Evolutionary conservation across 805 yeast species (phyloP), one percentile per base, ranked within the genome.

Genomic region (Dipodascopsis uninucleata): DNA sequence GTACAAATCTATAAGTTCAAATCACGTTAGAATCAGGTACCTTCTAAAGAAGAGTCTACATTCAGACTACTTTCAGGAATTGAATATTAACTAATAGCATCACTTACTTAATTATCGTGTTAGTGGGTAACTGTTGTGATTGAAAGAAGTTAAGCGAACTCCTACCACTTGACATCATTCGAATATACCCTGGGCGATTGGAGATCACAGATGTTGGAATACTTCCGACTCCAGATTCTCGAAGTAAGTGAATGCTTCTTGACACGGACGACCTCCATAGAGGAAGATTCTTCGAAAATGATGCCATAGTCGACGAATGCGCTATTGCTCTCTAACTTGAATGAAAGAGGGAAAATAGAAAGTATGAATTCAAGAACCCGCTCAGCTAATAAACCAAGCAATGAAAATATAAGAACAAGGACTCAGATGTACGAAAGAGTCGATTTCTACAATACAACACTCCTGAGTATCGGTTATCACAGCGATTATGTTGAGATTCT

Each of bases 1-100:
- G 95, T 12, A 85, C 95, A 62, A 85, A 85, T 56, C 85, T 71
- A n/a, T n/a, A n/a, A n/a, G n/a, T n/a, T n/a, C 14, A 26, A 12
- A 26, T 26, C 29, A 26, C 14, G 14, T 26, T 14, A 26, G 12
- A 12, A 26, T 12, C 14, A 12, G 29, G 12, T 14, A 26, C 14
- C 14, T 14, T 26, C 14, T 14, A 12, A 26, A 12, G 29, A n/a
- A n/a, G n/a, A n/a, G n/a, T n/a, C n/a, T 7, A 28, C 43, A 7
- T 21, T 16, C 9, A 35, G 9, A 10, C 38, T 36, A n/a, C 9
- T 17, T 14, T 31, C 9, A 10, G 39, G 14, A 28, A 14, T 8
- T 24, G 14, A 36, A 37, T 12, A 26, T 26, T 12, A 12, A 31
- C 10, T 31, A 18, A 8, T 12, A 8, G 35, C 8, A 3, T 4